Conservation (phyloP, 805 yeast genomes). For the Candida piceae region DNA sequence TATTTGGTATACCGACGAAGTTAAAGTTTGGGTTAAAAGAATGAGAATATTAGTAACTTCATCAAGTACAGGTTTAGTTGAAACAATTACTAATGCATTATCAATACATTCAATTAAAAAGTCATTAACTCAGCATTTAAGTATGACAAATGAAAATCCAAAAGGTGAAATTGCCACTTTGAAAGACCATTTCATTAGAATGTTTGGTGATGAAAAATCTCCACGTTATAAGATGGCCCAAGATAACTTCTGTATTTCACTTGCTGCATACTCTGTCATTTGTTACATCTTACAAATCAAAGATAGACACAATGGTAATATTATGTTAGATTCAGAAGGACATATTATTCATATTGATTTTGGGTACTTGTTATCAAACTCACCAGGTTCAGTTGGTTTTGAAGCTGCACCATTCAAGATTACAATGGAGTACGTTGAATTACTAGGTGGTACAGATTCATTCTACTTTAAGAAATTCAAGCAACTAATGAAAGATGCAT, state of each 20-base stretch:
- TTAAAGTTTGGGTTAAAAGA: conserved; percentile 84
- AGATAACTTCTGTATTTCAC: conserved; percentile 74
- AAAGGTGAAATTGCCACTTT: conserved; percentile 68
- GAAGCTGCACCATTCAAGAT: conserved; percentile 97
- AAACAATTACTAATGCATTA: conserved; percentile 91
- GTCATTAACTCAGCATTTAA: conserved; percentile 73
- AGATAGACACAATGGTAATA: conserved; percentile 96
- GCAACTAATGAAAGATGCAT: conserved; percentile 62
- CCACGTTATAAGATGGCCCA: conserved; percentile 67
- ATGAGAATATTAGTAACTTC: conserved; percentile 93
- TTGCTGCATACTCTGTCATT: conserved; percentile 89
- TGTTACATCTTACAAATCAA: conserved; percentile 89
- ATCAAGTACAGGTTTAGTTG: conserved; percentile 86
- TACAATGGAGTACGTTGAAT: conserved; percentile 82
- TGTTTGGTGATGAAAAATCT: conserved; percentile 63
- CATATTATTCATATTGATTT: conserved; percentile 94
- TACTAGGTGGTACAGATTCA: conserved; percentile 75
- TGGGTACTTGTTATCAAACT: conserved; percentile 86
- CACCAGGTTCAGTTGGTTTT: conserved; percentile 96
- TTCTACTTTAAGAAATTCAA: conserved; percentile 57
- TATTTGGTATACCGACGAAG: conserved; percentile 68
- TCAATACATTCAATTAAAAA: conserved; percentile 93
- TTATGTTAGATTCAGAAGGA: conserved; percentile 94
- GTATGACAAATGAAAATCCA: conserved; percentile 61
- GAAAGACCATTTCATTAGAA: conserved; percentile 69